Percentiles rank a stretch among this genome's conserved stretches.
Evolutionary conservation across 225 moss, liverwort and hornwort species (phyloP).

Genomic region (Polytrichum formosum): DNA sequence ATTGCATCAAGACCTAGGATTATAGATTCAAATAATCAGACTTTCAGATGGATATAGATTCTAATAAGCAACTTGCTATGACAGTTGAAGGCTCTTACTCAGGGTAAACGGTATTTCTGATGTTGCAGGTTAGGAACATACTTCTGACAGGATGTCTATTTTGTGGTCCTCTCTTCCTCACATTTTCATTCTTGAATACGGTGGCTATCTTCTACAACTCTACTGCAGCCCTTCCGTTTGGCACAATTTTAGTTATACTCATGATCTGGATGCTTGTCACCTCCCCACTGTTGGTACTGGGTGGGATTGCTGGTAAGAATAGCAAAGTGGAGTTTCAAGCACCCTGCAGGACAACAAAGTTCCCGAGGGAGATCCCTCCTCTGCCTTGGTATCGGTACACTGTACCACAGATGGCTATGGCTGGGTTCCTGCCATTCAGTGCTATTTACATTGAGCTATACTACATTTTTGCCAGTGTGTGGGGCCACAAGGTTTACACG

Average conservation of each 20-base stretch:
- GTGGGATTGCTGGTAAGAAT: constrained; percentile 92
- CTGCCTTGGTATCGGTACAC: constrained; percentile 94
- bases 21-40: too few species aligned
- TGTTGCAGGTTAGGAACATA: constrained; percentile 78
- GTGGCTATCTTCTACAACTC: constrained; percentile 90
- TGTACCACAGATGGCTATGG: constrained; percentile 97
- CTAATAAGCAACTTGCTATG: too few species aligned
- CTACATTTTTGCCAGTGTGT: constrained; percentile 93
- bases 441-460: constrained; percentile 98
- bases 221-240: constrained; percentile 94
- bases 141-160: constrained; percentile 81
- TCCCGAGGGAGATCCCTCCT: constrained; percentile 81
- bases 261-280: constrained; percentile 92
- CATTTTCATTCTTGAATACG: constrained; percentile 86
- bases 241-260: constrained; percentile 85
- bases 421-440: constrained; percentile 95
- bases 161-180: constrained; percentile 87
- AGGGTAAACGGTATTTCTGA: too few species aligned
- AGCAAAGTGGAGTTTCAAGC: constrained; percentile 90
- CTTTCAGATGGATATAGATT: too few species aligned
- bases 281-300: constrained; percentile 80
- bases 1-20: too few species aligned
- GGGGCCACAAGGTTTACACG: constrained; percentile 95
- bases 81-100: too few species aligned
- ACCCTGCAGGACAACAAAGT: constrained; percentile 90